Base-by-base conservation (phyloP, 495 filamentous ascomycete species). In the Lophiotrema nucula region DNA sequence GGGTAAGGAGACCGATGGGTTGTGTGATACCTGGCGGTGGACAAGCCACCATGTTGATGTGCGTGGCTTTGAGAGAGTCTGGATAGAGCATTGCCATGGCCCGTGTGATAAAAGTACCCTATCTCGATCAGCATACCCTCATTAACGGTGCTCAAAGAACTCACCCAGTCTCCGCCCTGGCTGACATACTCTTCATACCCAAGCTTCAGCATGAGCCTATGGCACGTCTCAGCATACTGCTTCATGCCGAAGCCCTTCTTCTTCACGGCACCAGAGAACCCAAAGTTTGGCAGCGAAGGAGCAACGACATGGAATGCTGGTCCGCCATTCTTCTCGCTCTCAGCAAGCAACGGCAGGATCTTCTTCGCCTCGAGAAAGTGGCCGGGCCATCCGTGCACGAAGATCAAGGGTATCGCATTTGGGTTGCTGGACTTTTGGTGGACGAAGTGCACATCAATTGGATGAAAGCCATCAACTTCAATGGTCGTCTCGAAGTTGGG, bases 211-310 rank as follows among this genome's bases (percentile, higher is more conserved):
- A 92, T 91, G 2, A 92, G 74, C 4, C 76, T 77, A 65, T 90
- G 75, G 49, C 83, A 72, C 3, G 79, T 71, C 31, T 81, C 79
- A 2, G 84, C 88, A 19, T 89, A 84, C 47, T 88, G 78, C 18
- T 67, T 70, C 24, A 84, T 70, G 0, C 73, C 76, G 31, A 87
- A 81, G 0, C 79, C 77, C 50, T 71, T 79, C 69, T 80, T 76
- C 41, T 73, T 76, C 0, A 78, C 66, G 0, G 73, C 76, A 11
- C 75, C 69, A 28, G 82, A 86, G 69, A 90, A 91, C 24, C 84
- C 87, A 57, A 88, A 78, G 27, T 88, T 88, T 0, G 88, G 87
- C 21, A 90, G 71, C 10, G 84, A 87, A 1, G 88, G 87, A 12
- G 79, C 83, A 6, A 90, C 76, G 18, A 89, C 74, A 68, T 89